These are phyloP conservation scores for Hymenoscyphus albidus DNA, from an alignment of 2,329 filamentous ascomycete genomes.

Conservation along the genomic window DNA sequence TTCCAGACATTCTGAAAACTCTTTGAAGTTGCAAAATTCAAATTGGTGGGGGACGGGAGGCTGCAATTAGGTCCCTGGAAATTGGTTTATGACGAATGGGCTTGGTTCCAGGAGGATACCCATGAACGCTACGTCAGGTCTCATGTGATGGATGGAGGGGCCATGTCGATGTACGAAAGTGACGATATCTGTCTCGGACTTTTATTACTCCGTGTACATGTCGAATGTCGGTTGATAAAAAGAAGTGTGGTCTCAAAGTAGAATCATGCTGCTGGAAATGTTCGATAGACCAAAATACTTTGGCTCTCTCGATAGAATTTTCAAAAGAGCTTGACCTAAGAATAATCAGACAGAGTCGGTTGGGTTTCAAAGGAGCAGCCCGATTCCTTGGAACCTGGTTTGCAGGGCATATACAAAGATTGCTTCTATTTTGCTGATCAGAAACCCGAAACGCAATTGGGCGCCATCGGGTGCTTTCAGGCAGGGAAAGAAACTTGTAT, in stretches of 20 bases:
- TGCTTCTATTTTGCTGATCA: neutral
- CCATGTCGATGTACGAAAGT: neutral
- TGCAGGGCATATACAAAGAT: neutral
- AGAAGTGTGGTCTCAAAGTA: neutral
- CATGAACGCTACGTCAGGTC: neutral
- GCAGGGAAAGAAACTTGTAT: neutral
- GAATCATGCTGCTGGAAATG: neutral
- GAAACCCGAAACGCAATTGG: neutral
- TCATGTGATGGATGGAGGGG: neutral
- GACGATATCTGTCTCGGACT: neutral
- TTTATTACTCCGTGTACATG: neutral
- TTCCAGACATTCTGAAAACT: neutral
- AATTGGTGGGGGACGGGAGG: neutral
- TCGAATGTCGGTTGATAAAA: neutral
- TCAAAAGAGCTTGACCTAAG: neutral
- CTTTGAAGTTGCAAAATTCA: neutral
- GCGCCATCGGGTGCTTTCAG: neutral
- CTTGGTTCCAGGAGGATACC: neutral
- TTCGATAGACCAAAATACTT: neutral
- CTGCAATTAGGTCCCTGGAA: neutral
- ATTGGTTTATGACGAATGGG: slow-evolving; percentile 2
- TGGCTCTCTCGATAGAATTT: neutral
- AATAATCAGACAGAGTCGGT: neutral
- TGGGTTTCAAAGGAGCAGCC: neutral
- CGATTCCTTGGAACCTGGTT: neutral